Conservation (phyloP, 139 green algal species). For the Picocystis salinarum region DNA sequence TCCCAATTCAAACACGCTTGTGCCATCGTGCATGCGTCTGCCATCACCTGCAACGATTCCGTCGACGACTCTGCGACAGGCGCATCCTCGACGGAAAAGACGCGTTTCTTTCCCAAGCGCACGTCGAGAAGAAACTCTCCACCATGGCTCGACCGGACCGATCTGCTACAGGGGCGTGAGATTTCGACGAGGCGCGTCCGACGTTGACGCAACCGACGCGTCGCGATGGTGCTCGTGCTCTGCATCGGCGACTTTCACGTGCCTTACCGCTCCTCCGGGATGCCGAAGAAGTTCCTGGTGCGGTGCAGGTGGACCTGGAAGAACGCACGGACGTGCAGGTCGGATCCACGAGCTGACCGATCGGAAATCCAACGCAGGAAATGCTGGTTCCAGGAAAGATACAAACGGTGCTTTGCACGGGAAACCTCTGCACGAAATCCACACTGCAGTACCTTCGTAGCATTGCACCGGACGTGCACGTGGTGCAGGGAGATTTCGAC, state of each 20-base stretch:
- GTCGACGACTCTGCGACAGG: no score
- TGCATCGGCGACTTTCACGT: conserved; percentile 85
- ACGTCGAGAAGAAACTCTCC: no score
- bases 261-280: conserved; percentile 52
- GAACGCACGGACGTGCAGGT: neutral
- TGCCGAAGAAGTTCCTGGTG: conserved; percentile 81
- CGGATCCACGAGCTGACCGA: neutral
- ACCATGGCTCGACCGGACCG: no score
- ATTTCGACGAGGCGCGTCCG: no score
- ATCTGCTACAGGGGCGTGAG: no score
- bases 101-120: no score
- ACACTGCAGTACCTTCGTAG: conserved; percentile 48
- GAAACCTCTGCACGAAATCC: conserved; percentile 73
- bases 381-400: conserved; percentile 89
- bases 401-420: conserved; percentile 63
- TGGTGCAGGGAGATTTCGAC: conserved; percentile 80
- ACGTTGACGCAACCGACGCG: no score
- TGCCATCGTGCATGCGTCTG: no score
- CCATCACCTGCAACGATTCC: no score
- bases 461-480: conserved; percentile 48
- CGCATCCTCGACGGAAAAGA: no score
- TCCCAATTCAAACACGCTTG: no score
- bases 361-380: conserved; percentile 4
- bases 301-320: no score
- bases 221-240: conserved; percentile 87